Base-by-base conservation (phyloP, 140 eudicot genomes). In the Cichorium intybus region DNA sequence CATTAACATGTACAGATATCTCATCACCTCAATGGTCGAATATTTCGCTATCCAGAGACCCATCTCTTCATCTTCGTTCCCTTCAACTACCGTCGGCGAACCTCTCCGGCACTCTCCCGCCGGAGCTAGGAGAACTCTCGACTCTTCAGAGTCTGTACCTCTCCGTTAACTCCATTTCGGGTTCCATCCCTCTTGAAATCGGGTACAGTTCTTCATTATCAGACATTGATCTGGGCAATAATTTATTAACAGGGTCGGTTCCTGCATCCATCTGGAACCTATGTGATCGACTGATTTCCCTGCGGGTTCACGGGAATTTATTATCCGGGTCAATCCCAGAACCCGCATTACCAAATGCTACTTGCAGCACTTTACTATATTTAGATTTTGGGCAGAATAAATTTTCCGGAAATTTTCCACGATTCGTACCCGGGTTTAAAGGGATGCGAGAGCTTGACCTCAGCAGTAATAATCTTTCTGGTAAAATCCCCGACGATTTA, bases 241-340 rank as follows among this genome's bases (percentile, higher is more conserved):
- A 92, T 85, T 72, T 70, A 81, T 80, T 92, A 5, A 35, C 73
- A 51, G 98, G 95, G 60, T 62, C 92, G 9, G 24, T 92, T 18
- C 95, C 98, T 10, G 72, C 92, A 0, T 92, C 98, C 1, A 65
- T 92, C 15, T 92, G 98, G 98, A 92, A 88, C 65, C 88, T 92
- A 23, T 92, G 98, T 52, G 95, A 81, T 4, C 72, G 88, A 0
- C 68, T 92, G 5, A 78, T 81, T 22, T 77, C 90, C 2, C 72
- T 92, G 21, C 62, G 86, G 35, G 33, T 88, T 22, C 95, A 88
- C 61, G 93, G 90, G 28, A 92, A 92, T 64, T 62, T 85, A 24
- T 66, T 92, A 0, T 76, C 96, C 37, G 96, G 98, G 55, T 20
- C 77, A 31, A 51, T 85, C 20, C 98, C 96, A 55, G 77, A 79